Evolutionary conservation across 2,329 filamentous ascomycete species (phyloP).

Genomic region (Aspergillus vadensis): DNA sequence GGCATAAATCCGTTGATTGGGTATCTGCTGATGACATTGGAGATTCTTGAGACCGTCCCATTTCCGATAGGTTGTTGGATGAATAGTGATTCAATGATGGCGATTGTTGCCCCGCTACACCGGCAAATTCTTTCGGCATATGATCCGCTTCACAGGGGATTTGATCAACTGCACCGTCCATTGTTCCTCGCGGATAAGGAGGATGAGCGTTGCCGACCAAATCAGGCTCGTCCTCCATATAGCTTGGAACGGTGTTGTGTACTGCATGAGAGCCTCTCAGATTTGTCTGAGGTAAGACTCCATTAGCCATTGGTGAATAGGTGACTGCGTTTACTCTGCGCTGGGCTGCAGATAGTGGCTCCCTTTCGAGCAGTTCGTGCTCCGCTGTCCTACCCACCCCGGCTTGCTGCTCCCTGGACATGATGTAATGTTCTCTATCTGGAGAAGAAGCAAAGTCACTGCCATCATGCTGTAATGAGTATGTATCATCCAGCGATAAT

Average conservation of each 20-base stretch:
- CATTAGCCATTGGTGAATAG: background rate
- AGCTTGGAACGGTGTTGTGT: background rate
- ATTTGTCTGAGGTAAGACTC: background rate
- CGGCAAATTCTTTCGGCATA: constrained; percentile 26
- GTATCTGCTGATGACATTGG: constrained; percentile 18
- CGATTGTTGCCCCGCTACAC: constrained; percentile 26
- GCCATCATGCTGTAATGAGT: background rate
- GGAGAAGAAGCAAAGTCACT: background rate
- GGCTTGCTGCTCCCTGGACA: background rate
- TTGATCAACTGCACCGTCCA: constrained; percentile 7
- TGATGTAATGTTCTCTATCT: background rate
- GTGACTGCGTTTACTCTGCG: constrained; percentile 1
- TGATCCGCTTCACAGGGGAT: constrained; percentile 10
- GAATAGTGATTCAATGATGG: constrained; percentile 16
- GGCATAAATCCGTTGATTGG: constrained; percentile 18
- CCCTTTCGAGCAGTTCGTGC: background rate
- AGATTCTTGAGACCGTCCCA: constrained; percentile 16
- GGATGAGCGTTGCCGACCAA: constrained; percentile 20
- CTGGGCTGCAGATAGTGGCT: background rate
- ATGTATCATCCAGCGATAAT: background rate
- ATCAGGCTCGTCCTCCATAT: constrained; percentile 23
- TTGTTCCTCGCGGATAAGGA: constrained; percentile 13
- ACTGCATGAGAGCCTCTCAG: background rate
- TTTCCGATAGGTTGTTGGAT: constrained; percentile 13
- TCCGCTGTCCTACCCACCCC: background rate